These are phyloP conservation scores for Solanum boliviense DNA, from an alignment of 257 asterid genomes.

Conservation along the genomic window DNA sequence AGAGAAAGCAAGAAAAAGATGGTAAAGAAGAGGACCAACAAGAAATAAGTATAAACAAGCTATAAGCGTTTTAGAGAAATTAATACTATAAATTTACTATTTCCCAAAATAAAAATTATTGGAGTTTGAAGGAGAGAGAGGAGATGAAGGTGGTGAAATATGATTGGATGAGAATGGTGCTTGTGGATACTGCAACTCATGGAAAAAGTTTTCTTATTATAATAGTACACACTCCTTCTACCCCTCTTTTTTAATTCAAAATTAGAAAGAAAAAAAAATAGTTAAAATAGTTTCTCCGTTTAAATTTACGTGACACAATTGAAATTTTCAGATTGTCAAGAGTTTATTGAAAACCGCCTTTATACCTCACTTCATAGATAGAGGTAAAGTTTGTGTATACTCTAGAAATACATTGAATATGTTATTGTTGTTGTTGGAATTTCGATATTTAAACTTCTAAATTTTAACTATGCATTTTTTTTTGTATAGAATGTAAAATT, in stretches of 20 bases:
- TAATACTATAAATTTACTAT: conserved; percentile 15
- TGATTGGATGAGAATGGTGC: conserved; percentile 74
- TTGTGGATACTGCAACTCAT: conserved; percentile 59
- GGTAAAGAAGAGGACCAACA: conserved; percentile 6
- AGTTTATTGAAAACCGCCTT: not conserved
- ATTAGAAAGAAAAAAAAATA: not conserved
- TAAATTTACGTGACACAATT: not conserved
- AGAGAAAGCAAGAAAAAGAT: conserved; percentile 19
- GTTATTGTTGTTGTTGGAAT: too few species aligned
- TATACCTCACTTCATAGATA: not conserved
- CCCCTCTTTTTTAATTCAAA: not conserved
- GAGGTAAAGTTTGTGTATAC: too few species aligned
- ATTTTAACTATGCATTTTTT: not conserved
- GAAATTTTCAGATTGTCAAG: not conserved
- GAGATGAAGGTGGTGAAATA: conserved; percentile 30
- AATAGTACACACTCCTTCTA: not conserved
- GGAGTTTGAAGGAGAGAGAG: conserved; percentile 10
- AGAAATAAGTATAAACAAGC: conserved; percentile 7
- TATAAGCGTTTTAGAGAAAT: conserved; percentile 32
- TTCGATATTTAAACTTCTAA: too few species aligned
- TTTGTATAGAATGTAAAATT: not conserved
- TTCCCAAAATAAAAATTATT: not conserved
- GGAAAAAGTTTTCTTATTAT: conserved; percentile 25
- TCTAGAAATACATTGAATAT: too few species aligned
- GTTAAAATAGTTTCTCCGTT: too few species aligned